Base-by-base conservation (phyloP, 495 filamentous ascomycete species). In the Darksidea phi region DNA sequence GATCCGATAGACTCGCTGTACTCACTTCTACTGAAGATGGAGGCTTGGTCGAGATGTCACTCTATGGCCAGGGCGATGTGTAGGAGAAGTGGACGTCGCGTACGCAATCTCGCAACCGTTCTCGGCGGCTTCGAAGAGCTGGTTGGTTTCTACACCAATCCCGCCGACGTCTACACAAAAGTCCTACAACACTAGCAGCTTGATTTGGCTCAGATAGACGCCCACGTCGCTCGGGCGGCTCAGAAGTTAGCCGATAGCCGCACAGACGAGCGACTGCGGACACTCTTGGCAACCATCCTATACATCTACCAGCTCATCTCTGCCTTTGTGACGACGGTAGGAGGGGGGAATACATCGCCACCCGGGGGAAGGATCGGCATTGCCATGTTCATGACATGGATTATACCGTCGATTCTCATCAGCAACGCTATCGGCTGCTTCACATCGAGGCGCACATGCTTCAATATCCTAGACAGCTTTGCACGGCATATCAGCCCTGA, bases 1-100 rank as follows among this genome's bases (percentile, higher is more conserved):
- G 72, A 74, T 61, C 71, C 72, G 13, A 70, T 73, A 49, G 64
- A 73, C 48, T 69, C 70, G 6, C 18, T 70, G 23, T 72, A 70
- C 67, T 72, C 63, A 2, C 57, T 74, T 1, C 54, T 72, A 13
- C 20, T 42, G 17, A 74, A 73, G 48, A 18, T 73, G 13, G 67
- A 71, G 28, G 56, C 59, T 11, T 74, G 72, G 71, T 41, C 54
- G 57, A 63, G 49, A n/a, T 71, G 70, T 49, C 51, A 61, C 17
- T 34, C 12, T 21, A 32, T 69, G 48, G 69, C 66, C 4, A 34
- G 56, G 23, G 42, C 13, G 36, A 42, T 47, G 17, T 46, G 45
- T 7, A 48, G n/a, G 5, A 48, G 21, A 55, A 8, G 45, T 20
- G n/a, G 15, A 38, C 26, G 43, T 12, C 12, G 7, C 6, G 46